A percentile compares a stretch with the other conserved stretches of the same genome.
Evolutionary conservation across 371 early-diverging fungal species (phyloP).

Genomic region (Actinomucor elegans): DNA sequence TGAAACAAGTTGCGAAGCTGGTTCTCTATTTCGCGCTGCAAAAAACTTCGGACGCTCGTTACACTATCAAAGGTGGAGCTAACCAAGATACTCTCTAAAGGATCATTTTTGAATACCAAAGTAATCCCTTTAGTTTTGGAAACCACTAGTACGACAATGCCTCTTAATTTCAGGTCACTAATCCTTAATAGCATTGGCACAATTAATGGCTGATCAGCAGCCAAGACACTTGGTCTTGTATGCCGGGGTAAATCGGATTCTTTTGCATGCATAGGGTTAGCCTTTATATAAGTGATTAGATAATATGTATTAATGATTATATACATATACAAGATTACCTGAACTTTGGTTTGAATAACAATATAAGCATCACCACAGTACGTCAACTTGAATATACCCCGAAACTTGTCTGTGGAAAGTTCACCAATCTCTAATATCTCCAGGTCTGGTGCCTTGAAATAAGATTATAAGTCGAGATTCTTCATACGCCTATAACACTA

Average conservation of each 20-base stretch:
- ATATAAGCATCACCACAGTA: conserved; percentile 94
- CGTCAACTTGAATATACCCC: conserved; percentile 92
- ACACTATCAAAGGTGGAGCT: conserved; percentile 94
- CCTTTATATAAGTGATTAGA: conserved; percentile 31
- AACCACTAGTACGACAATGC: conserved; percentile 90
- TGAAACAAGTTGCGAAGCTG: conserved; percentile 86
- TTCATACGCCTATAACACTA: neutral
- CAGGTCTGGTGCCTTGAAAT: conserved; percentile 85
- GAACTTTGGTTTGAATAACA: conserved; percentile 92
- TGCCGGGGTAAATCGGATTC: conserved; percentile 60
- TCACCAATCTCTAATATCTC: conserved; percentile 98
- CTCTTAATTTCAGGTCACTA: conserved; percentile 83
- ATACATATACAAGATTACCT: conserved; percentile 30
- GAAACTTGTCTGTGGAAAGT: conserved; percentile 86
- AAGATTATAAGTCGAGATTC: neutral
- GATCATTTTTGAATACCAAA: conserved; percentile 95
- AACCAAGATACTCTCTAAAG: conserved; percentile 88
- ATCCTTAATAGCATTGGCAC: conserved; percentile 95
- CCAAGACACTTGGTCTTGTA: conserved; percentile 71
- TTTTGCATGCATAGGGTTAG: conserved; percentile 77
- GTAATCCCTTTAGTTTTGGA: conserved; percentile 92
- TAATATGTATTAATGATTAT: neutral
- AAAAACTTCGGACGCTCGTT: conserved; percentile 77
- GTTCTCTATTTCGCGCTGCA: conserved; percentile 92
- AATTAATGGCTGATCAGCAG: conserved; percentile 91